Base-by-base conservation (phyloP, 1,284 basidiomycete species). In the Singerocomus inundabilis region DNA sequence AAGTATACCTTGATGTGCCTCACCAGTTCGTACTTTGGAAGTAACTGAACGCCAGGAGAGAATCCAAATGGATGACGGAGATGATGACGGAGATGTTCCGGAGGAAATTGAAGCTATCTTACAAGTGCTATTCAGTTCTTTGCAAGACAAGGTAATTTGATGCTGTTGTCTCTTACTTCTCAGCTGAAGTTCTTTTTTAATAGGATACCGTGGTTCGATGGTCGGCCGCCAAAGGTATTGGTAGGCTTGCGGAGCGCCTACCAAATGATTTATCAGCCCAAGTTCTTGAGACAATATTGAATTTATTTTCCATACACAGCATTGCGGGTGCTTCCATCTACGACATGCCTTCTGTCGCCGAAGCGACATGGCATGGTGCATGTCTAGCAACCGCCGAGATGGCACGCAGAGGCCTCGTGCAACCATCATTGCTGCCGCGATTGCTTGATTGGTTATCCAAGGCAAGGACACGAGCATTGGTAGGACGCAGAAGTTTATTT, bases 161-260 rank as follows among this genome's bases (percentile, higher is more conserved):
- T 5, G 2, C 16, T 9, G 24, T 31, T 50, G 12, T 51, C 25
- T 47, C 40, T 38, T 34, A 36, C 35, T 39, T 43, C 39, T 47
- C 18, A 25, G 40, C 37, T 46, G 16, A 55, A 28, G 0, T 29
- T 21, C 30, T 46, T 33, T 26, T 35, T 33, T 32, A 44, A 31
- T 59, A 97, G 92, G 95, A 98, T 64, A 98, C 97, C 0, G 76
- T 94, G 28, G 93, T 99, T 18, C 88, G 97, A 40, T 99, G 93
- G 80, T 94, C 95, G 10, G 83, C 92, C 3, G 92, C 97, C 6
- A 99, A 99, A 69, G 93, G 92, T 25, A 73, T 98, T 11, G 91
- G 94, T 6, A 84, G 94, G 7, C 80, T 99, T 35, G 81, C 91
- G 2, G 85, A 89, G 54, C 79, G 89, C 13, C 79, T 99, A 0